Evolutionary conservation across 306 rosid species (phyloP).

Genomic region (Abrus precatorius): DNA sequence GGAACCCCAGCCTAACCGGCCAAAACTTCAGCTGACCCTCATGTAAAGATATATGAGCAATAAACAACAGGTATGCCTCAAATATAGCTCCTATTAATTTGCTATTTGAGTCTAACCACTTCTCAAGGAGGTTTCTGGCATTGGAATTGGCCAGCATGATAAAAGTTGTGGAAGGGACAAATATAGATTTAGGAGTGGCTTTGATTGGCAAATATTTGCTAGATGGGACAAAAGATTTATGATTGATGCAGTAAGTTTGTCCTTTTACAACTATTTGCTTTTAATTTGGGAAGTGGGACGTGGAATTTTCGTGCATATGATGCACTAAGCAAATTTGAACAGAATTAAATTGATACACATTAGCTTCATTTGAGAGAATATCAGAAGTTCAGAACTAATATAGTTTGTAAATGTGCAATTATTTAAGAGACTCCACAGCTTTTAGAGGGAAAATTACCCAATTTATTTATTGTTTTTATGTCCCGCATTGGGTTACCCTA

Average conservation of each 20-base stretch:
- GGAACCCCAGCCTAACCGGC: conserved; percentile 93
- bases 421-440: conserved; percentile 1
- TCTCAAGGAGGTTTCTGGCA: neutral
- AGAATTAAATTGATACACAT: conserved; percentile 13
- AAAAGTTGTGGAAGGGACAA: conserved; percentile 3
- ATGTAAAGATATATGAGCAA: conserved; percentile 47
- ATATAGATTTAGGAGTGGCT: neutral
- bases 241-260: neutral
- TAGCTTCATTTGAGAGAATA: conserved; percentile 26
- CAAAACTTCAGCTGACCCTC: conserved; percentile 88
- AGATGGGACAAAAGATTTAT: neutral
- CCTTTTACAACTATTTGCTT: neutral
- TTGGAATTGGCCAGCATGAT: neutral
- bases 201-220: neutral
- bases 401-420: neutral
- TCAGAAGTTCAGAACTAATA: neutral
- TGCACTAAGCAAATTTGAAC: conserved; percentile 23
- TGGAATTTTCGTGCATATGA: conserved; percentile 3
- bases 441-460: neutral
- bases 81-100: conserved; percentile 30
- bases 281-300: neutral
- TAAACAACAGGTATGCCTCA: conserved; percentile 4
- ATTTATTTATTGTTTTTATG: neutral
- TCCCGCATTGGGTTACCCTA: neutral
- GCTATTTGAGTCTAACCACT: conserved; percentile 8